Base-by-base conservation (phyloP, 2,329 filamentous ascomycete species). In the Ascomycota sp. region DNA sequence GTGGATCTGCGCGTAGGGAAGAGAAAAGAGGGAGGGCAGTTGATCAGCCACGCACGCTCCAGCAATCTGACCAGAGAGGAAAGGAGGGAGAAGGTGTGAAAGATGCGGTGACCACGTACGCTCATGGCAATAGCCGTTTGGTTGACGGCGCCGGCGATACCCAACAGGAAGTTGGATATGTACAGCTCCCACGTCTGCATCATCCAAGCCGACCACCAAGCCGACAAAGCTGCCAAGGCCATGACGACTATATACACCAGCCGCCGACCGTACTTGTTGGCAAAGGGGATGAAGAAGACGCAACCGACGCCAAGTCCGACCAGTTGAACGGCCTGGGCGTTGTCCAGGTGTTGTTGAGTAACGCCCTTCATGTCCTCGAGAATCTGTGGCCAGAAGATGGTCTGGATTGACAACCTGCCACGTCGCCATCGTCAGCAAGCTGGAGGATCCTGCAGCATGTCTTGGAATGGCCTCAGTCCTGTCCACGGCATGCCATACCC, bases 191-290 rank as follows among this genome's bases (percentile, higher is more conserved):
- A 51, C 1, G 45, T 44, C 0, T 43, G 60, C 20, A 52, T 35
- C 24, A 56, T 52, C 12, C 45, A 48, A 0, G 61, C 61, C 4
- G 45, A 45, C 60, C 59, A 65, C 15, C 41, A 37, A 8, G 34
- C 32, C 0, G 34, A 55, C 0, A 33, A 52, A 23, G 56, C 44
- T 28, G 57, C 51, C 2, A 55, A 37, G 0, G 45, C 38, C 1
- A 48, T 46, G 37, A 54, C 60, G 30, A 59, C 12, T 1, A 45
- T 36, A 30, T 45, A 45, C 2, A 40, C 21, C 0, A 40, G 37
- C 1, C 42, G 36, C 7, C 42, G 38, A 2, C 43, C 42, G 13
- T 43, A 41, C 19, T 40, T 41, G 32, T 35, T 29, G n/a, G 36
- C 36, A 2, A 43, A 28, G 2, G 43, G 43, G 8, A 45, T 37